phyloP scores from a whole-genome alignment of 2,329 filamentous ascomycete genomes.

The Magnaporthales sp. region DNA sequence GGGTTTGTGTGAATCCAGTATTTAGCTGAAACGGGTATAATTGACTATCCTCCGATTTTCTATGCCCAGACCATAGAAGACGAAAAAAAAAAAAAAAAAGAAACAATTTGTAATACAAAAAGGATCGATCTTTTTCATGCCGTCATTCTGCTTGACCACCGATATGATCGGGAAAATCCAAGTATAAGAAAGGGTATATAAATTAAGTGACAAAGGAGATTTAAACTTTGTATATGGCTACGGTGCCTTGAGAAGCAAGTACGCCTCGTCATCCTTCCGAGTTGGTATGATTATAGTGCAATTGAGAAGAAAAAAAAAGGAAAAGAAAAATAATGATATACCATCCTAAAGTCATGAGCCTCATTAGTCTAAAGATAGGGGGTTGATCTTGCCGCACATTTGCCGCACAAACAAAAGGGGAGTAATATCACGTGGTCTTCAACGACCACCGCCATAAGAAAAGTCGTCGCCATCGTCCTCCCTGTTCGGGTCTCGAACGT shows the following conservation, averaged over 20 bases:
- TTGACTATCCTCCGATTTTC: not conserved
- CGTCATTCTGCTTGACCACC: not conserved
- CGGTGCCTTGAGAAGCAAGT: not conserved
- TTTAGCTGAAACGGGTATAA: not conserved
- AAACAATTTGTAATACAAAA: not conserved
- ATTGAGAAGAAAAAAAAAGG: not conserved
- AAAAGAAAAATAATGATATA: not conserved
- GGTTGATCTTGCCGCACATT: not conserved
- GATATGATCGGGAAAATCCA: not conserved
- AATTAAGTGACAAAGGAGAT: not conserved
- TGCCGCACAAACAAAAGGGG: not conserved
- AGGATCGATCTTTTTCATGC: not conserved
- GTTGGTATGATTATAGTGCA: not conserved
- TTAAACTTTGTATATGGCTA: not conserved
- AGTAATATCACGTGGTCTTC: not conserved
- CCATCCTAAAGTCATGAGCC: not conserved
- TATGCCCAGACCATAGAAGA: not conserved
- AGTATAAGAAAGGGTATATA: not conserved
- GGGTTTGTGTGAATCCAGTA: not conserved
- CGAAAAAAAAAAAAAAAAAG: not conserved
- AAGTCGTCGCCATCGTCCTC: constrained; percentile 4
- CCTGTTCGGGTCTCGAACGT: not conserved
- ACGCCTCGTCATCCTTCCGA: not conserved
- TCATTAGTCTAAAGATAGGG: not conserved
- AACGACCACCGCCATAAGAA: not conserved